Percentiles rank a stretch among this genome's conserved stretches.
Conservation (phyloP, 768 basidiomycete genomes). For the Boletus patriciae region DNA sequence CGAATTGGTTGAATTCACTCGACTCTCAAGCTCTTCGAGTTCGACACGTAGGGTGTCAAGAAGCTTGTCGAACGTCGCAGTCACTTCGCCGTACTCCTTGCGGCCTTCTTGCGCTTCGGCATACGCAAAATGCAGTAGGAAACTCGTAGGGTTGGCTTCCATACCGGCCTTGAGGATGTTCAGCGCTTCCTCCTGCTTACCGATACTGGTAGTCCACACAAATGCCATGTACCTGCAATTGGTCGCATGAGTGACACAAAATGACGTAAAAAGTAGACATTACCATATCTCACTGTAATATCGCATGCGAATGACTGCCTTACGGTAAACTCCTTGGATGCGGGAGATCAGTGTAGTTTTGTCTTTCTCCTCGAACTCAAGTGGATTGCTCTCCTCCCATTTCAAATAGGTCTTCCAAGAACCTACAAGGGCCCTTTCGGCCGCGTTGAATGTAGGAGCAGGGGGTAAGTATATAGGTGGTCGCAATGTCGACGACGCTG, state of each 20-base stretch:
- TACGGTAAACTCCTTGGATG: slow-evolving; percentile 80
- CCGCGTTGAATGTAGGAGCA: slow-evolving; percentile 67
- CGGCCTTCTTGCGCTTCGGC: slow-evolving; percentile 69
- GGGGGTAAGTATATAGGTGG: slow-evolving; percentile 61
- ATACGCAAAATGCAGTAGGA: slow-evolving; percentile 87
- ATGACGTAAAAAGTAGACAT: slow-evolving; percentile 13
- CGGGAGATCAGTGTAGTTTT: slow-evolving; percentile 62
- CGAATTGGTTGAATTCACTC: slow-evolving; percentile 38
- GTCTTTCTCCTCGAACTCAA: slow-evolving; percentile 89
- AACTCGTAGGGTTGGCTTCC: slow-evolving; percentile 86
- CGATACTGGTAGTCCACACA: slow-evolving; percentile 71
- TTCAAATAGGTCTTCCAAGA: slow-evolving; percentile 92
- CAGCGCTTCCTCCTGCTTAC: slow-evolving; percentile 79
- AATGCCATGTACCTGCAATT: slow-evolving; percentile 83
- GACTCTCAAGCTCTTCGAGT: slow-evolving; percentile 59
- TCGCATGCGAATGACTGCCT: slow-evolving; percentile 88
- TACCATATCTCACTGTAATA: slow-evolving; percentile 96
- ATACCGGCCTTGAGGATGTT: slow-evolving; percentile 81
- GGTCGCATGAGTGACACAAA: slow-evolving; percentile 14
- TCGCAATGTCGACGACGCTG: slow-evolving; percentile 42
- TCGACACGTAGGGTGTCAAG: slow-evolving; percentile 61
- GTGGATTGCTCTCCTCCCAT: slow-evolving; percentile 93
- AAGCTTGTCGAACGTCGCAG: slow-evolving; percentile 71
- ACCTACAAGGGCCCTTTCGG: slow-evolving; percentile 73
- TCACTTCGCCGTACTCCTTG: slow-evolving; percentile 67